These are phyloP conservation scores for Graphilbum fragrans DNA, from an alignment of 2,329 filamentous ascomycete genomes.

Conservation along the genomic window DNA sequence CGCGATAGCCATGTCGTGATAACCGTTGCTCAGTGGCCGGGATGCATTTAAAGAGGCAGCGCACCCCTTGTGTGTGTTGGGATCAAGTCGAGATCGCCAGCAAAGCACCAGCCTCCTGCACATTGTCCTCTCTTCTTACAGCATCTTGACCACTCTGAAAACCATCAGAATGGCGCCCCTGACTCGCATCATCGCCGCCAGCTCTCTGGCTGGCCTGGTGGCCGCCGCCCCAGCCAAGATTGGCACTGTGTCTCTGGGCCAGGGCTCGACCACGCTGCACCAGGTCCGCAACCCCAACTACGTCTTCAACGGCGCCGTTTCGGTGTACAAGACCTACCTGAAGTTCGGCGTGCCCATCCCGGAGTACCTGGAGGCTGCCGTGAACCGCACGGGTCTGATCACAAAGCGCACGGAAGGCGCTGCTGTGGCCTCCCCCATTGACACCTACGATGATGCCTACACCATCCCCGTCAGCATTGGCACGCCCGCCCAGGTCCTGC, in stretches of 20 bases:
- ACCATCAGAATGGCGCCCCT: conserved; percentile 9
- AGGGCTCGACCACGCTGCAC: conserved; percentile 23
- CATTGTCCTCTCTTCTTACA: too few species aligned
- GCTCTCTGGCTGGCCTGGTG: conserved; percentile 15
- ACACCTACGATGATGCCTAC: conserved; percentile 36
- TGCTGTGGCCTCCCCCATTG: conserved; percentile 28
- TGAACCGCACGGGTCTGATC: conserved; percentile 12
- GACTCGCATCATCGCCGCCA: conserved; percentile 11
- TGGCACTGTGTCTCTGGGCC: conserved; percentile 19
- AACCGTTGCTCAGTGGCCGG: too few species aligned
- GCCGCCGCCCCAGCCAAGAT: conserved; percentile 18
- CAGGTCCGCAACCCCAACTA: conserved; percentile 24
- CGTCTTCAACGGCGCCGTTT: conserved; percentile 19
- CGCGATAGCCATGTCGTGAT: too few species aligned
- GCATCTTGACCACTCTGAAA: too few species aligned
- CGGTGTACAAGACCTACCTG: conserved; percentile 25
- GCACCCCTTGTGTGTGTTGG: too few species aligned
- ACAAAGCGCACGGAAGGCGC: conserved; percentile 13
- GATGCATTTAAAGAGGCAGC: too few species aligned
- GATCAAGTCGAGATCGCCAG: too few species aligned
- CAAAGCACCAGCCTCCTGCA: too few species aligned
- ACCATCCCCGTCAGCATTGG: conserved; percentile 49
- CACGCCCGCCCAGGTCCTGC: conserved; percentile 35
- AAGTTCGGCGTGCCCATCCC: conserved; percentile 24
- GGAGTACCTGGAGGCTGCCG: conserved; percentile 18